These are phyloP conservation scores for Casuarina equisetifolia DNA, from an alignment of 306 rosid genomes.

Conservation along the genomic window DNA sequence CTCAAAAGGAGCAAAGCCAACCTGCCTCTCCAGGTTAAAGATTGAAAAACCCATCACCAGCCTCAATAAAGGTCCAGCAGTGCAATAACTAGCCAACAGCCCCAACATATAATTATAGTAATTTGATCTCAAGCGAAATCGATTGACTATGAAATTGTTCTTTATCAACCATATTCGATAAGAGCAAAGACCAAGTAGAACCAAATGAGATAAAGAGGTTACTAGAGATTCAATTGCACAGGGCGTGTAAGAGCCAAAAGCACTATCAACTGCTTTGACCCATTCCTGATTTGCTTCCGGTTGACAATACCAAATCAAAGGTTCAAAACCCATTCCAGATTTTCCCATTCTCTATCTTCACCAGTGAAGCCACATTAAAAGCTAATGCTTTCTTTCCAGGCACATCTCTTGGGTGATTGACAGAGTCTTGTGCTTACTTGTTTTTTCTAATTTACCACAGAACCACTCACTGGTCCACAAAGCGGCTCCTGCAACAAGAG, in stretches of 20 bases:
- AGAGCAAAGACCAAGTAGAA: constrained; percentile 57
- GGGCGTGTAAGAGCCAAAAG: constrained; percentile 81
- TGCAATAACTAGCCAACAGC: constrained; percentile 51
- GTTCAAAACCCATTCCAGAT: constrained; percentile 49
- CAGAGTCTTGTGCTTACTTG: neutral
- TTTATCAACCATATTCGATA: constrained; percentile 62
- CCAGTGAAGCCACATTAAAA: neutral
- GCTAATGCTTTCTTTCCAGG: neutral
- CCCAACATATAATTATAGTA: constrained; percentile 56
- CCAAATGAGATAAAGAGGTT: constrained; percentile 60
- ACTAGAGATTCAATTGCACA: constrained; percentile 77
- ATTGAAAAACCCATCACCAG: constrained; percentile 49
- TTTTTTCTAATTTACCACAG: neutral
- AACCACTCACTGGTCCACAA: neutral
- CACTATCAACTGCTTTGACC: constrained; percentile 55
- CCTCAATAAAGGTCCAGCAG: constrained; percentile 65
- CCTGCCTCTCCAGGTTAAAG: constrained; percentile 49
- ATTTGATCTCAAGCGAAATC: constrained; percentile 62
- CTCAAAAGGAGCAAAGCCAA: constrained; percentile 75
- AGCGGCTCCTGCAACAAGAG: constrained; percentile 19
- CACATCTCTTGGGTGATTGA: neutral
- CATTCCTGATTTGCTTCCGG: constrained; percentile 61
- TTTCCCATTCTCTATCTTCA: neutral
- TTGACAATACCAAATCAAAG: constrained; percentile 74
- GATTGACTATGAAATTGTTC: constrained; percentile 43